Evolutionary conservation across 1,139 yeast genomes (phyloP).

Genomic region (Sugiyamaella novakii): DNA sequence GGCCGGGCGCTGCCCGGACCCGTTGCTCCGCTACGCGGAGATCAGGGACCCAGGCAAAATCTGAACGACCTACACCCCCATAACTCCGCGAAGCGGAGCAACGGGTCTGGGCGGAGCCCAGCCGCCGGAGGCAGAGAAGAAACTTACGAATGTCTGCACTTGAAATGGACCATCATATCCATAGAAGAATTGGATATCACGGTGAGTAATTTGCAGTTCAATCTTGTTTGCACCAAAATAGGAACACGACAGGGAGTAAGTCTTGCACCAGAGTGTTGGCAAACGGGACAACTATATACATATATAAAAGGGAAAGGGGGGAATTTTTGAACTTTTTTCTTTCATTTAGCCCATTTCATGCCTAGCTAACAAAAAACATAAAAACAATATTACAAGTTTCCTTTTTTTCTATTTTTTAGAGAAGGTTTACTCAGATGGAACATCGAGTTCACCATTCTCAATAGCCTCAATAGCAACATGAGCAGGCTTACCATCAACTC

Average conservation of each 20-base stretch:
- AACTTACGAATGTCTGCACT: slow-evolving; percentile 34
- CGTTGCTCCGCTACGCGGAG: not conserved
- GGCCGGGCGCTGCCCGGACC: slow-evolving; percentile 1
- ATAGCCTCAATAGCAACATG: slow-evolving; percentile 98
- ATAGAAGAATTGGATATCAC: slow-evolving; percentile 45
- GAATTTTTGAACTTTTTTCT: slow-evolving; percentile 4
- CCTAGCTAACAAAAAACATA: slow-evolving; percentile 27
- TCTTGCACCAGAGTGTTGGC: slow-evolving; percentile 94
- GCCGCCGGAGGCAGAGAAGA: too few relatives aligned
- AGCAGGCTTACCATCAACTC: slow-evolving; percentile 99
- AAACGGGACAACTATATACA: slow-evolving; percentile 49
- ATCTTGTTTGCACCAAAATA: slow-evolving; percentile 97
- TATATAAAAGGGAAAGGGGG: slow-evolving; percentile 4
- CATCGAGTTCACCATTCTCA: slow-evolving; percentile 96
- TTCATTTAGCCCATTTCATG: slow-evolving; percentile 24
- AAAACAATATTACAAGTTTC: slow-evolving; percentile 21
- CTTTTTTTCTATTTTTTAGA: slow-evolving; percentile 14
- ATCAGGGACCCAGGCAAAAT: not conserved
- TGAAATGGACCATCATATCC: slow-evolving; percentile 59
- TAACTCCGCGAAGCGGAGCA: slow-evolving; percentile 1
- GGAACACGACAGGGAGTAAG: slow-evolving; percentile 58
- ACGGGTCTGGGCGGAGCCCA: slow-evolving; percentile 1
- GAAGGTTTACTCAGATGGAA: slow-evolving; percentile 30
- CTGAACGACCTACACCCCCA: not conserved
- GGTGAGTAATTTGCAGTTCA: slow-evolving; percentile 76